Evolutionary conservation across 345 rosid species (phyloP).

Genomic region (Aquilaria yunnanensis): DNA sequence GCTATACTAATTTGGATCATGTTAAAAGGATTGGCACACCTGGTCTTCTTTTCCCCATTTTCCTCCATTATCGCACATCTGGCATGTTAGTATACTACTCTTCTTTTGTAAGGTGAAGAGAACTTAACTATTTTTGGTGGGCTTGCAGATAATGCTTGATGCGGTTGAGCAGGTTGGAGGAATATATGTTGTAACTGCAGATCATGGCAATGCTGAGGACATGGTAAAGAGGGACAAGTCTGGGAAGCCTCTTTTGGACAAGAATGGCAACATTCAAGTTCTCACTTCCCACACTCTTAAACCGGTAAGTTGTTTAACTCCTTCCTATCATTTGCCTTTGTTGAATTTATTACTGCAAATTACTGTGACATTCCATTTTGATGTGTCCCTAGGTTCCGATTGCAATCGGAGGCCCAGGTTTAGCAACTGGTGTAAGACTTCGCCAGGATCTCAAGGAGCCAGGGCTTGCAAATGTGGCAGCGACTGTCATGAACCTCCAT

Average conservation of each 20-base stretch:
- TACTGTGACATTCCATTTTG: background rate
- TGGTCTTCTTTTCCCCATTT: too few relatives aligned
- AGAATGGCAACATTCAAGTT: slow-evolving; percentile 74
- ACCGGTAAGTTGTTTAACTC: slow-evolving; percentile 54
- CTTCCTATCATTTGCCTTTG: background rate
- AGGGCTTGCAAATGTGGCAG: slow-evolving; percentile 94
- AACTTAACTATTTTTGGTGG: background rate
- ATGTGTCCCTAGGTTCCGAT: slow-evolving; percentile 57
- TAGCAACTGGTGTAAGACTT: slow-evolving; percentile 57
- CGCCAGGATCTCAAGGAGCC: slow-evolving; percentile 55
- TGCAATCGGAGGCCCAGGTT: slow-evolving; percentile 95
- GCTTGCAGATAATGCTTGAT: slow-evolving; percentile 76
- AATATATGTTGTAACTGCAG: slow-evolving; percentile 88
- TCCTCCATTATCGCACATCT: too few relatives aligned
- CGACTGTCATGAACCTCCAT: slow-evolving; percentile 94
- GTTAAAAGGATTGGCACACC: too few relatives aligned
- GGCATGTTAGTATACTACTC: too few relatives aligned
- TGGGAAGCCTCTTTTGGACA: slow-evolving; percentile 62
- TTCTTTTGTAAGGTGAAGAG: too few relatives aligned
- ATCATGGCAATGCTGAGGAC: slow-evolving; percentile 98
- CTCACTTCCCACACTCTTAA: slow-evolving; percentile 94
- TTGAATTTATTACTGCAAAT: background rate
- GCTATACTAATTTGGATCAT: background rate
- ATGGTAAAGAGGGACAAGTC: slow-evolving; percentile 91
- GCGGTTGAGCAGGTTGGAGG: slow-evolving; percentile 85